phyloP scores from a whole-genome alignment of 2,329 filamentous ascomycete species.

The Tolypocladium guangdongense region DNA sequence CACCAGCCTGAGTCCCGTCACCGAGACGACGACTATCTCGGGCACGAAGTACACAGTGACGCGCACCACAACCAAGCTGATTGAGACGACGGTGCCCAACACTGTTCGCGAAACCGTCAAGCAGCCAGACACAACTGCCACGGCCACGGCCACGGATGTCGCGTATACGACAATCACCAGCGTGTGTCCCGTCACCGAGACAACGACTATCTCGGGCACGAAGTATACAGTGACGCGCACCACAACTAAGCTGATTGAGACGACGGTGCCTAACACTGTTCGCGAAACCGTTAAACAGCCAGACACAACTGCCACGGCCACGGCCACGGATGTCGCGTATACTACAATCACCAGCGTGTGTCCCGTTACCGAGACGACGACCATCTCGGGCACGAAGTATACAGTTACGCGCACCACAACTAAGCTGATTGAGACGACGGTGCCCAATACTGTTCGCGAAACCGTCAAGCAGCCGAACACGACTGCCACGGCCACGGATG shows the following conservation, averaged over 20 bases:
- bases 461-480: slow-evolving; percentile 5
- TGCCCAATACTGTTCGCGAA: slow-evolving; percentile 15
- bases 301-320: slow-evolving; percentile 11
- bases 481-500: slow-evolving; percentile 15
- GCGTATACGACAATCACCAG: slow-evolving; percentile 29
- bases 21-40: slow-evolving; percentile 20
- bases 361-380: slow-evolving; percentile 26
- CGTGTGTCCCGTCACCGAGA: slow-evolving; percentile 29
- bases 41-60: slow-evolving; percentile 10
- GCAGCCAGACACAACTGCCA: slow-evolving; percentile 4
- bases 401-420: slow-evolving; percentile 13
- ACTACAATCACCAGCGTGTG: slow-evolving; percentile 31
- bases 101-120: slow-evolving; percentile 11
- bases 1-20: slow-evolving; percentile 32
- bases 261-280: slow-evolving; percentile 16
- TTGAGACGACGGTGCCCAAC: slow-evolving; percentile 17
- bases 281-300: slow-evolving; percentile 8
- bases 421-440: slow-evolving; percentile 15
- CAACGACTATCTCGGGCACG: slow-evolving; percentile 16
- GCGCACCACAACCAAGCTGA: slow-evolving; percentile 11
- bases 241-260: slow-evolving; percentile 13
- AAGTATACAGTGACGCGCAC: slow-evolving; percentile 12
- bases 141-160: slow-evolving; percentile 15
- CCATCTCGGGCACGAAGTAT: slow-evolving; percentile 11
- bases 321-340: slow-evolving; percentile 18